Evolutionary conservation across 179 eudicot genomes (phyloP).

Genomic region (Spergularia azorica): DNA sequence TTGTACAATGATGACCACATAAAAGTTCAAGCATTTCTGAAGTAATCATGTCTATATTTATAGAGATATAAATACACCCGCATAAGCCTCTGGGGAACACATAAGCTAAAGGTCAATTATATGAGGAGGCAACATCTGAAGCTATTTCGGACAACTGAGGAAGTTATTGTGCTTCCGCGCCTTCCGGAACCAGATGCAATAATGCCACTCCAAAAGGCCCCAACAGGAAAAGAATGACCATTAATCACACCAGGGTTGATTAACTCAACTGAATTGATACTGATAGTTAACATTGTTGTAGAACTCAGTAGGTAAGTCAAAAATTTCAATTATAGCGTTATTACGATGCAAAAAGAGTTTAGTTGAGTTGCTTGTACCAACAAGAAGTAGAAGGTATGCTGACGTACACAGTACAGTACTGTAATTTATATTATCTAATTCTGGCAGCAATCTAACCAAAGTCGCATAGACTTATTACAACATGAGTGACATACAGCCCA

Average conservation of each 20-base stretch:
- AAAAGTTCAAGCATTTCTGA: no score
- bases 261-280: no score
- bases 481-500: not conserved
- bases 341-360: not conserved
- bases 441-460: not conserved
- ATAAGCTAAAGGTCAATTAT: no score
- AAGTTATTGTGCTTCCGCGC: no score
- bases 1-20: no score
- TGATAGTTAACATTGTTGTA: no score
- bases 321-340: not conserved
- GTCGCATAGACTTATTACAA: not conserved
- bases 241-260: not conserved
- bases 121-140: no score
- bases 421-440: not conserved
- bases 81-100: no score
- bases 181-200: not conserved
- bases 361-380: constrained; percentile 6
- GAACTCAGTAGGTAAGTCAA: not conserved
- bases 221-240: not conserved
- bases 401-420: not conserved
- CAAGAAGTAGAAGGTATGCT: constrained; percentile 6
- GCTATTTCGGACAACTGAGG: no score
- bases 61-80: no score
- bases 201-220: not conserved
- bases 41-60: no score